Base-by-base conservation (phyloP, 345 rosid genomes). In the Linum lewisii region DNA sequence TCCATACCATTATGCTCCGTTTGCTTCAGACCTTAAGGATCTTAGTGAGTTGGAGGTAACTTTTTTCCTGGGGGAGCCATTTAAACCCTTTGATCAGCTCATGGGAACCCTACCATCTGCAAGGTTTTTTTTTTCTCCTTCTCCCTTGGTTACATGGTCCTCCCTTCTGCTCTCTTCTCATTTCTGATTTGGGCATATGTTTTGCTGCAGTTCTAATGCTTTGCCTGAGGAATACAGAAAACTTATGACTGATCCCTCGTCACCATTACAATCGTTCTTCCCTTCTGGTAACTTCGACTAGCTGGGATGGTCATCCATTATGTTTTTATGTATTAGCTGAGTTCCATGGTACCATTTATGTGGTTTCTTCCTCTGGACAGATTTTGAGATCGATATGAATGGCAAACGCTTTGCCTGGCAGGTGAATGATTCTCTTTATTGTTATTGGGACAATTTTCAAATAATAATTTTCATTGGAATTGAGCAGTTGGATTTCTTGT, bases 361-460 rank as follows among this genome's bases (percentile, higher is more conserved):
- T 16, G 16, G 14, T 66, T 42, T 67, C 38, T 61, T 60, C 68
- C 15, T 73, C 6, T 71, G 57, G 51, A 59, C 92, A 90, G 99
- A 87, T 79, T 90, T 94, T 78, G 93, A 87, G 72, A 69, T 87
- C 60, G 99, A 94, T 81, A 87, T 94, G 99, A 88, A 90, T 70
- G 99, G 99, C 38, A 94, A 94, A 75, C 95, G 94, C 62, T 90
- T 85, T 37, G 79, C 97, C 20, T 94, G 97, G 97, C 99, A 94
- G 99, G 99, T 90, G 65, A 38, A 21, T 63, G 65, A 32, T 66
- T 67, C 22, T 50, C 15, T 51, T 51, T 21, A n/a, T 1, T 3
- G 16, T 11, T 2, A 6, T 29, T 19, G 42, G n/a, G 16, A 2
- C 3, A 42, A 57, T 23, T 42, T 42, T 10, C 18, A 24, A 55